Evolutionary conservation across 83 land plant species (phyloP).

Genomic region (Thuja plicata): DNA sequence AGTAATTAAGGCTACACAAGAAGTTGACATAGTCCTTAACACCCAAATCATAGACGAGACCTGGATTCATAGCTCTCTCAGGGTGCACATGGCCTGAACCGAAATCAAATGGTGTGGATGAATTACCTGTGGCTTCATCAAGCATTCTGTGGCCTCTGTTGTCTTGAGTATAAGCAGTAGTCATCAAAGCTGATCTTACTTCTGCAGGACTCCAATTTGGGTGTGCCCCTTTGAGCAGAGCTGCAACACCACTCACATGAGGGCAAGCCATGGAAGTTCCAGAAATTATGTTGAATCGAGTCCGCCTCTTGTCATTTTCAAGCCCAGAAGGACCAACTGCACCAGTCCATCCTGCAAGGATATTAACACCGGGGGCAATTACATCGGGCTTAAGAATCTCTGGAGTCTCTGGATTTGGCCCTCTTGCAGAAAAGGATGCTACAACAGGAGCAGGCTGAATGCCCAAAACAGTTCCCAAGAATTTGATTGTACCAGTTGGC

Average conservation of each 20-base stretch:
- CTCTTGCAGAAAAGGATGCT: slow-evolving; percentile 29
- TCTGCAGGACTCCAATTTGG: slow-evolving; percentile 30
- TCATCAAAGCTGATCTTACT: slow-evolving; percentile 23
- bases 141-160: slow-evolving; percentile 19
- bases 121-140: slow-evolving; percentile 19
- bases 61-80: slow-evolving; percentile 20
- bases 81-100: slow-evolving; percentile 20
- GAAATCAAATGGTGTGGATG: slow-evolving; percentile 11
- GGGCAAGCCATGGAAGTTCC: slow-evolving; percentile 35
- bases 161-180: slow-evolving; percentile 24
- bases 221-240: slow-evolving; percentile 26
- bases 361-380: slow-evolving; percentile 27
- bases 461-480: slow-evolving; percentile 10
- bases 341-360: slow-evolving; percentile 29
- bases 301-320: slow-evolving; percentile 8
- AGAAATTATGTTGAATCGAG: slow-evolving; percentile 23
- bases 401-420: slow-evolving; percentile 26
- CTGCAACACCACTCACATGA: slow-evolving; percentile 24
- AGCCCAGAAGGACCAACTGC: slow-evolving; percentile 15
- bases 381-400: slow-evolving; percentile 36
- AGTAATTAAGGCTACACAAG: slow-evolving; percentile 17
- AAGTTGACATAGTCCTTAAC: slow-evolving; percentile 11
- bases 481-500: slow-evolving; percentile 16
- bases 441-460: slow-evolving; percentile 24
- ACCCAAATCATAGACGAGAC: slow-evolving; percentile 18